phyloP scores from a whole-genome alignment of 768 basidiomycete species.

The Chalciporus pseudorubinellus region DNA sequence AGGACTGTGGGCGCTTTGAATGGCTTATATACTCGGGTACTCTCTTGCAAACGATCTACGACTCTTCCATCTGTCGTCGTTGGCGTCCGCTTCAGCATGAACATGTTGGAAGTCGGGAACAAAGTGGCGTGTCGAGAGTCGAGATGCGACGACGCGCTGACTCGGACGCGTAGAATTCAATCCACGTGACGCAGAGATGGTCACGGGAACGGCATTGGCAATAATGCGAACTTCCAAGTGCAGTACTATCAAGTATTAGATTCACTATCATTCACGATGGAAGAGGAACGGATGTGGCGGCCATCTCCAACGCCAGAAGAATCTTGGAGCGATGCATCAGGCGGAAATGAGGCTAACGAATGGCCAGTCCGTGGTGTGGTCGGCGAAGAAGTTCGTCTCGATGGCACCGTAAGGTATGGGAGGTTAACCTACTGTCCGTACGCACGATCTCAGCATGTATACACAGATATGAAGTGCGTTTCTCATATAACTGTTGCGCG shows the following conservation, averaged over 20 bases:
- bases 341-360: conserved; percentile 30
- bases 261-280: neutral
- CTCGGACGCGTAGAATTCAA: conserved; percentile 8
- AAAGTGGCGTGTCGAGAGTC: neutral
- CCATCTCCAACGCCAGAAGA: conserved; percentile 32
- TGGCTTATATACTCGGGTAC: conserved; percentile 69
- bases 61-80: conserved; percentile 67
- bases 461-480: conserved; percentile 32
- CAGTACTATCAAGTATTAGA: neutral
- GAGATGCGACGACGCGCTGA: too few relatives aligned
- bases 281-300: conserved; percentile 20
- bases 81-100: conserved; percentile 69
- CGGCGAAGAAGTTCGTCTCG: conserved; percentile 31
- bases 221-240: too few relatives aligned
- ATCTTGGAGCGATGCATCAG: conserved; percentile 32
- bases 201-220: too few relatives aligned
- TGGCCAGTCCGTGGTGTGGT: conserved; percentile 31
- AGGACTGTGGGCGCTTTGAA: conserved; percentile 71
- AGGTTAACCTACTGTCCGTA: neutral
- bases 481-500: neutral
- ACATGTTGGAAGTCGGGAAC: conserved; percentile 4
- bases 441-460: conserved; percentile 5
- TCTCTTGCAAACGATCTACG: conserved; percentile 69
- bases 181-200: conserved; percentile 23
- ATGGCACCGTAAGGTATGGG: conserved; percentile 27